Evolutionary conservation across 2,329 filamentous ascomycete species (phyloP).

Genomic region (Lithohypha guttulata): DNA sequence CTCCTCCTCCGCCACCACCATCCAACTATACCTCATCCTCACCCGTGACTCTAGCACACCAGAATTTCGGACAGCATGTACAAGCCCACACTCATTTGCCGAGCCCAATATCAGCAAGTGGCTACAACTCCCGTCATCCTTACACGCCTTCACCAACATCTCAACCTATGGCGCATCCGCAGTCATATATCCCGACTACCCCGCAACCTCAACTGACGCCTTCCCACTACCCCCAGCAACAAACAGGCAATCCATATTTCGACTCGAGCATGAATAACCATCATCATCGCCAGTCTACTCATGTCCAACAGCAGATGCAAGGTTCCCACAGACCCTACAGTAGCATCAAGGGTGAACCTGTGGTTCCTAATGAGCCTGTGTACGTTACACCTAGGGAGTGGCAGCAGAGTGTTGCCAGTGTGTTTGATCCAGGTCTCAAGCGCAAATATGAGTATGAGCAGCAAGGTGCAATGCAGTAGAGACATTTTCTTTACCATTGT

Average conservation of each 20-base stretch:
- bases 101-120: slow-evolving; percentile 1
- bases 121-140: slow-evolving; percentile 2
- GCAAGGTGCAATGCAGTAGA: slow-evolving; percentile 6
- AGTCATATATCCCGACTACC: slow-evolving; percentile 6
- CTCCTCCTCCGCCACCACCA: slow-evolving; percentile 15
- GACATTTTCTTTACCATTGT: too few relatives aligned
- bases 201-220: slow-evolving; percentile 6
- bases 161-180: slow-evolving; percentile 20
- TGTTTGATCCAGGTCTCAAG: slow-evolving; percentile 36
- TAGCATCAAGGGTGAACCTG: slow-evolving; percentile 20
- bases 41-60: slow-evolving; percentile 7
- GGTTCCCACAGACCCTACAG: slow-evolving; percentile 9
- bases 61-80: neutral
- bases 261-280: neutral
- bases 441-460: slow-evolving; percentile 32
- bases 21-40: slow-evolving; percentile 16
- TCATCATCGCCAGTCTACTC: slow-evolving; percentile 25
- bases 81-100: slow-evolving; percentile 4
- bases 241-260: slow-evolving; percentile 13
- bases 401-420: slow-evolving; percentile 39
- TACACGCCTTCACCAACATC: slow-evolving; percentile 9
- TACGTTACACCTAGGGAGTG: slow-evolving; percentile 37
- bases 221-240: slow-evolving; percentile 5
- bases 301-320: slow-evolving; percentile 1
- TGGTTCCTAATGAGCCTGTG: slow-evolving; percentile 22